Evolutionary conservation across 805 yeast species (phyloP), one percentile per base, ranked within the genome.

Genomic region (Sugiyamaella smithiae): DNA sequence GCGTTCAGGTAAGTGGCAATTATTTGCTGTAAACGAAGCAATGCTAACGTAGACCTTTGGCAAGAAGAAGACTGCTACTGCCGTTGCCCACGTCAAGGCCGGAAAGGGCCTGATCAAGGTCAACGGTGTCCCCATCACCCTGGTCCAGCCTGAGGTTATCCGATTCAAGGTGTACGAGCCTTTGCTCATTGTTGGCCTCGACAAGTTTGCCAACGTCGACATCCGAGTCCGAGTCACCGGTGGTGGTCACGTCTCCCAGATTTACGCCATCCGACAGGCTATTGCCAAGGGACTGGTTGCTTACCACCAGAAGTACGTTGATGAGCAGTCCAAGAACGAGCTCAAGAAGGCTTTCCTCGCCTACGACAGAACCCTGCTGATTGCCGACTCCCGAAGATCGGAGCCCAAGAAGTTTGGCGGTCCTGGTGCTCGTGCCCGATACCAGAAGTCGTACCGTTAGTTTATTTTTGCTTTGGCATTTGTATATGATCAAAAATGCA

Each of bases 401-500:
- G 99, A 93, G 84, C 99, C 99, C 85, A 93, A 93, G 97, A 93
- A 93, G 84, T 93, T 93, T 83, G 99, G 99, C 84, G 99, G 99
- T 84, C 96, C 95, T 78, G 99, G 99, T 88, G 99, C 99, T 81
- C 93, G 99, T 83, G 93, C 99, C 74, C 91, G 98, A 82, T 91
- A 88, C 97, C 99, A 93, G 85, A 93, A 93, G 78, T 93, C 99
- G 76, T 93, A 93, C 93, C 99, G 99, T 90, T 93, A 91, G 38
- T 35, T 35, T 35, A 35, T 35, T 35, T 35, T 35, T 19, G 19
- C 22, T 19, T 35, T 35, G 19, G 38, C 22, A 14, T 16, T 35
- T 35, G 38, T 35, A 35, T 35, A 35, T 35, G 38, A 35, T 16
- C 19, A 35, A 35, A 35, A 35, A 19, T 29, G 33, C 33, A 29